Conservation (phyloP, 345 rosid genomes). For the Salix arbutifolia region DNA sequence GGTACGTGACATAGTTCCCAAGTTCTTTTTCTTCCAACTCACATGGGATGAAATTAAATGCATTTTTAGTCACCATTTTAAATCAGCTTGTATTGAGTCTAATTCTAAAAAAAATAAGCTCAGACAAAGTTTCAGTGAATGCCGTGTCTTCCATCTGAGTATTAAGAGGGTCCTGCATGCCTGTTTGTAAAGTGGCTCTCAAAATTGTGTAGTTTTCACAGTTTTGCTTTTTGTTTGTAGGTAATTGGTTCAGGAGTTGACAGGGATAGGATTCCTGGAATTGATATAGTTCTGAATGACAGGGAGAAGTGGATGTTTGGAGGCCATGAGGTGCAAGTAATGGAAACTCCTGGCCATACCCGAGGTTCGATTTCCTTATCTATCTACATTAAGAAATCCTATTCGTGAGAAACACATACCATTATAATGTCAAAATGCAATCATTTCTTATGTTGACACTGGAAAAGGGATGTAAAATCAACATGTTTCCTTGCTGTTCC, state of each 20-base stretch:
- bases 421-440: not conserved
- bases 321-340: conserved; percentile 79
- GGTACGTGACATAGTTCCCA: conserved; percentile 48
- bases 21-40: not conserved
- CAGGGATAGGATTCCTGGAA: conserved; percentile 79
- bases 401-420: not conserved
- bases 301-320: conserved; percentile 99
- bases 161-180: not conserved
- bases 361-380: conserved; percentile 47
- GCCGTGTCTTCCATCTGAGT: not conserved
- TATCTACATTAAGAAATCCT: not conserved
- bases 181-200: not conserved
- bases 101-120: not conserved
- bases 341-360: conserved; percentile 97
- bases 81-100: not conserved
- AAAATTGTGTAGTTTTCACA: not conserved
- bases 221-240: conserved; percentile 38
- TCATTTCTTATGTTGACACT: not conserved
- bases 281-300: conserved; percentile 79
- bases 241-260: conserved; percentile 86
- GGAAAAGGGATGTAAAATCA: not conserved
- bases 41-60: not conserved
- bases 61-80: not conserved
- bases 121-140: not conserved
- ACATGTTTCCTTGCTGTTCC: not conserved